These are phyloP conservation scores for Nepenthes mirabilis DNA, from an alignment of 148 eudicot genomes.

Conservation along the genomic window DNA sequence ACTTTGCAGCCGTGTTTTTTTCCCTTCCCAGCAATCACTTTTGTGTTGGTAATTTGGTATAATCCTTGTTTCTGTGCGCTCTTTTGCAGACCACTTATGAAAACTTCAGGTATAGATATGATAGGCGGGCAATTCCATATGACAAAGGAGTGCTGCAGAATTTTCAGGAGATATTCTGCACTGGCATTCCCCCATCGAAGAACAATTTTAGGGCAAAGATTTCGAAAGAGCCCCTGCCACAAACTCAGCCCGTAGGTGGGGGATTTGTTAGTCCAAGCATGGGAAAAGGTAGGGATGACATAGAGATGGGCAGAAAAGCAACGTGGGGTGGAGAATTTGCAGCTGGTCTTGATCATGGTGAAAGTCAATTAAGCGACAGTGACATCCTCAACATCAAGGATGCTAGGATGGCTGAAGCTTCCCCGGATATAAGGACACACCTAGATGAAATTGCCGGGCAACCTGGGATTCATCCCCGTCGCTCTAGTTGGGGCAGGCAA, in stretches of 20 bases:
- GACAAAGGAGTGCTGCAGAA: slow-evolving; percentile 76
- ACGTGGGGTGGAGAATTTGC: slow-evolving; percentile 90
- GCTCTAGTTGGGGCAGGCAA: slow-evolving; percentile 86
- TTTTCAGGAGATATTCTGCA: slow-evolving; percentile 72
- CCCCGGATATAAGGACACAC: slow-evolving; percentile 66
- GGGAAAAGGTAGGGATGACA: slow-evolving; percentile 81
- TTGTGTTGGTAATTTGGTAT: too few relatives aligned
- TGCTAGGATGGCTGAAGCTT: slow-evolving; percentile 40
- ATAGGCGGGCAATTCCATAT: slow-evolving; percentile 79
- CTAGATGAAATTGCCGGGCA: slow-evolving; percentile 68
- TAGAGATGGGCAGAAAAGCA: slow-evolving; percentile 96
- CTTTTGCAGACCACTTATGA: slow-evolving; percentile 85
- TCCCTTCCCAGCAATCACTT: background rate
- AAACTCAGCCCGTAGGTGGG: slow-evolving; percentile 38
- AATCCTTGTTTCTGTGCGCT: background rate
- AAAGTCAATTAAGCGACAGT: slow-evolving; percentile 44
- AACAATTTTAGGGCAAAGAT: slow-evolving; percentile 69
- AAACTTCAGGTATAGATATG: slow-evolving; percentile 89
- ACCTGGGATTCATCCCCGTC: slow-evolving; percentile 56
- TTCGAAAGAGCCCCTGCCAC: slow-evolving; percentile 41
- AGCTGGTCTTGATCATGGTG: slow-evolving; percentile 42
- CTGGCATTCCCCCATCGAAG: slow-evolving; percentile 56
- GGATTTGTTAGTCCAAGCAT: slow-evolving; percentile 92
- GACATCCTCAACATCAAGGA: slow-evolving; percentile 42
- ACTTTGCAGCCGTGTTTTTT: background rate